Evolutionary conservation across 1,284 basidiomycete genomes (phyloP), one percentile per base, ranked within the genome.

Genomic region (Malassezia sp.): DNA sequence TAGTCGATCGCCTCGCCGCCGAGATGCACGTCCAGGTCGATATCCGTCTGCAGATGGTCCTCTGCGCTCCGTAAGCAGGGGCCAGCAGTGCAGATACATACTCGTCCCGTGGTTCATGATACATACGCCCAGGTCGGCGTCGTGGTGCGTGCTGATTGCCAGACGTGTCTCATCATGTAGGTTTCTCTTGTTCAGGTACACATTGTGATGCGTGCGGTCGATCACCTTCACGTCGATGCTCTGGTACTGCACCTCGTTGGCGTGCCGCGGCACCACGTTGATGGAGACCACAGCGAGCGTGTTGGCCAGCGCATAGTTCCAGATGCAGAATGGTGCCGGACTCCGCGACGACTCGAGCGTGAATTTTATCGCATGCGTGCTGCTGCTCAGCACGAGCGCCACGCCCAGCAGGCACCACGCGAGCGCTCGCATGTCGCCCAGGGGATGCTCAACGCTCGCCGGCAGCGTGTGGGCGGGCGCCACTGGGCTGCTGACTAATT

Each of bases 1-100:
- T 97, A 97, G 73, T 97, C 93, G 31, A 96, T 83, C 0, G 93
- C 93, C 63, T 97, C 91, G 15, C 91, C 90, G 36, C 91, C 91
- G 71, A 97, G 91, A 67, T 97, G 93, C 32, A 96, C 81, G 68
- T 97, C 91, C 44, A 97, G 74, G 74, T 97, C 91, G 55, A 97
- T 74, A 23, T 49, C 46, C 18, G 33, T 35, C 4, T 38, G 7
- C 11, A 45, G 29, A 24, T 52, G 27, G 21, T 38, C 38, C 21
- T 18, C 36, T 38, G 27, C 22, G 36, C n/a, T n/a, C n/a, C n/a
- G n/a, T n/a, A n/a, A n/a, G n/a, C n/a, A n/a, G n/a, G n/a, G n/a
- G n/a, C n/a, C n/a, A n/a, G n/a, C n/a, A n/a, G n/a, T n/a, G n/a
- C 31, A 14, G 21, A 28, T 26, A 18, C 2, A 35, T 40, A 28